Conservation (phyloP, 2,329 filamentous ascomycete species). For the Aspergillus aculeatus region DNA sequence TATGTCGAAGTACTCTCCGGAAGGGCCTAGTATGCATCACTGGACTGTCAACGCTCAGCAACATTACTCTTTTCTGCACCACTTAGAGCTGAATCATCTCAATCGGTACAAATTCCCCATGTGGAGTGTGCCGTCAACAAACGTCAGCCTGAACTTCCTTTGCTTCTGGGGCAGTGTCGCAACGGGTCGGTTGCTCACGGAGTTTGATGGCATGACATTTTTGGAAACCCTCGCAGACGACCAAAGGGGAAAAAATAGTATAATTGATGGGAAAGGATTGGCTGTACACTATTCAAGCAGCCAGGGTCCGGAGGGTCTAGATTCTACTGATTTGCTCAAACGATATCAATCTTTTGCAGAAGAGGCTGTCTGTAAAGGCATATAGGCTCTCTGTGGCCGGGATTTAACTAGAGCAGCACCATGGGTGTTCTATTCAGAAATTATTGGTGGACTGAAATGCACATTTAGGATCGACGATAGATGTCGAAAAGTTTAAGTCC, state of each 20-base stretch:
- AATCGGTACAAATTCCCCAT: slow-evolving; percentile 49
- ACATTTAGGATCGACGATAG: neutral
- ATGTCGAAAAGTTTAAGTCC: neutral
- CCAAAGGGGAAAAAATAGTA: slow-evolving; percentile 37
- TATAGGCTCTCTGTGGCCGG: neutral
- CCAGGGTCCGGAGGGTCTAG: slow-evolving; percentile 42
- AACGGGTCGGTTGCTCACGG: slow-evolving; percentile 43
- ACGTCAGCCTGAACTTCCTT: slow-evolving; percentile 56
- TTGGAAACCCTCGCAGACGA: slow-evolving; percentile 13
- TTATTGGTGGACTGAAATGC: neutral
- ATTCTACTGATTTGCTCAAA: slow-evolving; percentile 55
- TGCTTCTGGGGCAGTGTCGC: slow-evolving; percentile 56
- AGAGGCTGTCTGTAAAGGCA: slow-evolving; percentile 49
- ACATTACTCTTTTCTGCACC: slow-evolving; percentile 49
- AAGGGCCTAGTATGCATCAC: slow-evolving; percentile 46
- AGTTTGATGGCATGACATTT: slow-evolving; percentile 37
- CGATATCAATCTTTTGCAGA: slow-evolving; percentile 55
- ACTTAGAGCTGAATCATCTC: slow-evolving; percentile 50
- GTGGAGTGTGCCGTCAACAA: slow-evolving; percentile 50
- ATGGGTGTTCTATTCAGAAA: neutral
- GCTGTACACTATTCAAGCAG: slow-evolving; percentile 55
- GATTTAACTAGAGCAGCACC: neutral
- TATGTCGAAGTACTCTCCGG: slow-evolving; percentile 48
- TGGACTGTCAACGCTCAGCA: slow-evolving; percentile 53
- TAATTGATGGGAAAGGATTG: slow-evolving; percentile 56